These are phyloP conservation scores for Irpex sp. DNA, from an alignment of 1,284 basidiomycete genomes.

Conservation along the genomic window DNA sequence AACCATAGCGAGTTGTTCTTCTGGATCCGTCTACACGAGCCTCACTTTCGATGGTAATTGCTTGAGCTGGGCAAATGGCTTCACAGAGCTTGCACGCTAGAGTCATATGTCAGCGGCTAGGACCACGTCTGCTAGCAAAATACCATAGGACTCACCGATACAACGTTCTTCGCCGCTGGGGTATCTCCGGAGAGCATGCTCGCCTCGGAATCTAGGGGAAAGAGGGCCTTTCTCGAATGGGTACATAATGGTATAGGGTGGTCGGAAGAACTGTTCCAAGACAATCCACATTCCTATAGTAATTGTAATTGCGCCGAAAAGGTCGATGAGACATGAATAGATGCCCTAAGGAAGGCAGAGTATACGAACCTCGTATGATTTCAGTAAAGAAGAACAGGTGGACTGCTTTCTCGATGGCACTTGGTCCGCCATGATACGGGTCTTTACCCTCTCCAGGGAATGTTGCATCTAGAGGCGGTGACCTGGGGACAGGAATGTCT, in stretches of 20 bases:
- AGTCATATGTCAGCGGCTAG: neutral
- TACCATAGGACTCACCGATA: slow-evolving; percentile 66
- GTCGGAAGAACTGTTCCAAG: slow-evolving; percentile 96
- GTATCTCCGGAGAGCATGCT: slow-evolving; percentile 97
- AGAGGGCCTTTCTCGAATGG: slow-evolving; percentile 98
- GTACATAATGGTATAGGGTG: slow-evolving; percentile 98
- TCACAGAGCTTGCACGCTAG: slow-evolving; percentile 98
- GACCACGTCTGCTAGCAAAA: neutral
- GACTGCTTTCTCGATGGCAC: slow-evolving; percentile 93
- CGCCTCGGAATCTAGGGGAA: slow-evolving; percentile 97
- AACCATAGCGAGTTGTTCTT: slow-evolving; percentile 95
- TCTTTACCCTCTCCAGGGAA: slow-evolving; percentile 50
- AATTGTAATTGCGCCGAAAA: neutral
- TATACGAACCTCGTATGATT: slow-evolving; percentile 82
- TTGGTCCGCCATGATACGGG: slow-evolving; percentile 76
- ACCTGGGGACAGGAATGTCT: slow-evolving; percentile 18
- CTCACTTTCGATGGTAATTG: slow-evolving; percentile 99
- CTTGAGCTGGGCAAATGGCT: slow-evolving; percentile 98
- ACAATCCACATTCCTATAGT: slow-evolving; percentile 95
- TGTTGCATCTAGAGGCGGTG: slow-evolving; percentile 36
- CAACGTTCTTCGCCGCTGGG: slow-evolving; percentile 98
- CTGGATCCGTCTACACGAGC: slow-evolving; percentile 93
- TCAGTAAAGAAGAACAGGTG: slow-evolving; percentile 99
- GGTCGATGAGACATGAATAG: neutral
- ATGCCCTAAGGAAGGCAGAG: neutral